phyloP scores from a whole-genome alignment of 2,329 filamentous ascomycete genomes.

The Fusarium nurragi region DNA sequence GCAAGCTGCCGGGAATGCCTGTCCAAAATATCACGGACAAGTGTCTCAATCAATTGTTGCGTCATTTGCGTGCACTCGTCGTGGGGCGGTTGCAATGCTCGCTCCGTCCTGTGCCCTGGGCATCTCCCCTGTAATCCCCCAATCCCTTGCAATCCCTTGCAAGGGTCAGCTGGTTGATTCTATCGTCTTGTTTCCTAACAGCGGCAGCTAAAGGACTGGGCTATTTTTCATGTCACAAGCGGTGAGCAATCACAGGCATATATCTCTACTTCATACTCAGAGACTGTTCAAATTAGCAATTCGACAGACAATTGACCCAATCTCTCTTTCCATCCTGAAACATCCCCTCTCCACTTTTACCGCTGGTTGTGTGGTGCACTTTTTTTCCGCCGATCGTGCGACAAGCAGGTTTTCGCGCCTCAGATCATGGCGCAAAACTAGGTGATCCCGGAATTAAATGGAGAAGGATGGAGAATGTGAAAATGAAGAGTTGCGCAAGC shows the following conservation, averaged over 20 bases:
- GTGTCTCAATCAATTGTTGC: constrained; percentile 15
- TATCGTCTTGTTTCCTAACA: constrained; percentile 1
- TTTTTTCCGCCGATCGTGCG: constrained; percentile 24
- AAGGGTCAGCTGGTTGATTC: not conserved
- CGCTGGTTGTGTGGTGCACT: not conserved
- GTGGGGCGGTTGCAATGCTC: not conserved
- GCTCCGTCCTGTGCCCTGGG: not conserved
- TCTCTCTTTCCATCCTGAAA: constrained; percentile 13
- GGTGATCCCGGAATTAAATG: constrained; percentile 7
- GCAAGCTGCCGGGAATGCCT: constrained; percentile 23
- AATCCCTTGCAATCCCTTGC: not conserved
- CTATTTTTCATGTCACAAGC: not conserved
- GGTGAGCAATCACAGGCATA: too few relatives aligned
- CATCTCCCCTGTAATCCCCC: not conserved
- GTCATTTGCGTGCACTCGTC: constrained; percentile 19
- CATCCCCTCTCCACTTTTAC: constrained; percentile 1
- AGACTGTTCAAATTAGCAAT: too few relatives aligned
- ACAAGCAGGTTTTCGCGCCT: constrained; percentile 21
- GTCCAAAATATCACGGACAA: not conserved
- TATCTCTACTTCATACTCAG: too few relatives aligned
- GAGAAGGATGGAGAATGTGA: not conserved
- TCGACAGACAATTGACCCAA: not conserved
- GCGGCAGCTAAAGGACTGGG: not conserved
- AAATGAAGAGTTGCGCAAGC: not conserved
- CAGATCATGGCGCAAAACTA: not conserved